Evolutionary conservation across 176 grass and related monocot genomes (phyloP).

Genomic region (Triticum timopheevii): DNA sequence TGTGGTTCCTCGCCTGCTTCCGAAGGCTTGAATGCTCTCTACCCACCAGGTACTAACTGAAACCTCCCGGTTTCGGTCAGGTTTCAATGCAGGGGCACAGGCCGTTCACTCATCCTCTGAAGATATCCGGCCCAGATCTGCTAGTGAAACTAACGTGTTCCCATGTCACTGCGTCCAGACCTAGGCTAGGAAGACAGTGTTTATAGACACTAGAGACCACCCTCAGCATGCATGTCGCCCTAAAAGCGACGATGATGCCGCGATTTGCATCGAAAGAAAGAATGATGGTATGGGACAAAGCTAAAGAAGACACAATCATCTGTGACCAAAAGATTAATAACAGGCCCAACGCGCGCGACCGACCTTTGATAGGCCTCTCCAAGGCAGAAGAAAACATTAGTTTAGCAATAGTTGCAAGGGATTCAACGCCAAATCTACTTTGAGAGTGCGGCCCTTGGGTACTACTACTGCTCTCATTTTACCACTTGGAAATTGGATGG

Average conservation of each 20-base stretch:
- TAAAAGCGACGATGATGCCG: not conserved
- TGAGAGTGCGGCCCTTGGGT: not conserved
- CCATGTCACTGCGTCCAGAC: not conserved
- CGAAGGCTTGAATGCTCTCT: not conserved
- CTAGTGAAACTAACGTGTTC: not conserved
- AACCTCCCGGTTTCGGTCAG: not conserved
- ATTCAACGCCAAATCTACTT: conserved; percentile 16
- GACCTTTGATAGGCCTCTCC: not conserved
- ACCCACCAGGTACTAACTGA: not conserved
- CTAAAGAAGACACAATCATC: conserved; percentile 20
- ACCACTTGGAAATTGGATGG: not conserved
- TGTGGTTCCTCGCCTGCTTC: not conserved
- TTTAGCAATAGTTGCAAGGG: not conserved
- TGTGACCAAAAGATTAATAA: conserved; percentile 28
- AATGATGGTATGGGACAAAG: conserved; percentile 22
- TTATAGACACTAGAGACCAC: no score
- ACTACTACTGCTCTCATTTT: not conserved
- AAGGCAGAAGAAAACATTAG: conserved; percentile 6
- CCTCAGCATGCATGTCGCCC: not conserved
- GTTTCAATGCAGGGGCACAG: not conserved
- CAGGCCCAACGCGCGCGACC: not conserved
- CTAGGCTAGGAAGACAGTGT: no score
- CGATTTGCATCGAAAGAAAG: conserved; percentile 21
- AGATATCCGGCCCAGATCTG: not conserved
- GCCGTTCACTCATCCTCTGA: not conserved